These are phyloP conservation scores for Dunaliella primolecta DNA, from an alignment of 139 green algal genomes.

Conservation along the genomic window DNA sequence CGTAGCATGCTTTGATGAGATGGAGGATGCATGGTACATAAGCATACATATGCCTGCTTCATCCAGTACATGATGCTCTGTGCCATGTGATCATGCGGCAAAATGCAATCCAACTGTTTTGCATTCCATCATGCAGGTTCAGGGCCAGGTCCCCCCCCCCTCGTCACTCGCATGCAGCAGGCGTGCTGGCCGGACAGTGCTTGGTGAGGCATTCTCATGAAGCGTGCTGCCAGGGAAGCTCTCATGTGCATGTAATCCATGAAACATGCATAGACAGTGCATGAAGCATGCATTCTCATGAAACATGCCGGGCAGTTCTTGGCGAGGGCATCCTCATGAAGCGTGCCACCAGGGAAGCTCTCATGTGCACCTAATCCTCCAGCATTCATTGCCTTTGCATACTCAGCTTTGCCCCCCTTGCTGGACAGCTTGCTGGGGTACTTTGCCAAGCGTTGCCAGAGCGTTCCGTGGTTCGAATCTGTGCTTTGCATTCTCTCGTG, in stretches of 20 bases:
- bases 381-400: constrained; percentile 21
- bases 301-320: constrained; percentile 30
- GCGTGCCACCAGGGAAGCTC: not conserved
- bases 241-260: not conserved
- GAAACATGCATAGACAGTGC: not conserved
- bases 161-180: constrained; percentile 56
- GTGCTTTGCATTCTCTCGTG: not conserved
- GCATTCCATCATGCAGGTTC: constrained; percentile 19
- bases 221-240: not conserved
- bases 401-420: not conserved
- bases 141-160: constrained; percentile 33
- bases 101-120: no score
- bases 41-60: no score
- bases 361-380: not conserved
- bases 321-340: no score
- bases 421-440: not conserved
- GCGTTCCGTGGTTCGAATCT: not conserved
- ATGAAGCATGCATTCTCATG: constrained; percentile 35
- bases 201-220: no score
- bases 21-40: no score
- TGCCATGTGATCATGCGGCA: no score
- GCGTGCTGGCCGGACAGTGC: constrained; percentile 33
- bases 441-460: not conserved
- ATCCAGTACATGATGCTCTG: no score
- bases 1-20: no score